phyloP scores from a whole-genome alignment of 192 early-diverging fungal genomes.

The Backusella tarrabulga region DNA sequence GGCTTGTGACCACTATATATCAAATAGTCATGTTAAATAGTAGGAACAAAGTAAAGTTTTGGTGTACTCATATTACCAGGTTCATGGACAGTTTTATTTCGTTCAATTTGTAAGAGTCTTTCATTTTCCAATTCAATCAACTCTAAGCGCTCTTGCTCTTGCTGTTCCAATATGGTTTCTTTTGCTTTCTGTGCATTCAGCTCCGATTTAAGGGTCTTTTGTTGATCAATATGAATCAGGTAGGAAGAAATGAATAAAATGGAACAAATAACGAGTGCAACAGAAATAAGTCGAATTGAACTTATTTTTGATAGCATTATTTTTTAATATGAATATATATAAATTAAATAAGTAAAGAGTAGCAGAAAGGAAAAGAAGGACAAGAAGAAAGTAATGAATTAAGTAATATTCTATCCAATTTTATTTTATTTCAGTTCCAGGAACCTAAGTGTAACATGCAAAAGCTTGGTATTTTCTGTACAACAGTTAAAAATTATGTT shows the following conservation, averaged over 20 bases:
- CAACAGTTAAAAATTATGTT: not conserved
- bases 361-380: not conserved
- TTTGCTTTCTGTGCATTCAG: not conserved
- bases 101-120: not conserved
- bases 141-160: not conserved
- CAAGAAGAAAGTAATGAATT: not conserved
- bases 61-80: not conserved
- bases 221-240: not conserved
- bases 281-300: conserved; percentile 1
- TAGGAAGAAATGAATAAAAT: not conserved
- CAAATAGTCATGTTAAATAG: not conserved
- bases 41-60: not conserved
- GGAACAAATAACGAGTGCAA: not conserved
- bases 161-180: not conserved
- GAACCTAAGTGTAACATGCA: not conserved
- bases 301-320: not conserved
- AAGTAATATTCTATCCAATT: not conserved
- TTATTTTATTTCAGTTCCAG: not conserved
- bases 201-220: not conserved
- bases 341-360: not conserved
- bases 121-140: not conserved
- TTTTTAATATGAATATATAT: not conserved
- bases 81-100: not conserved
- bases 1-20: not conserved
- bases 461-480: conserved; percentile 4